Evolutionary conservation across 2,329 filamentous ascomycete genomes (phyloP), one percentile per base, ranked within the genome.

Genomic region (Peltaster fructicola): DNA sequence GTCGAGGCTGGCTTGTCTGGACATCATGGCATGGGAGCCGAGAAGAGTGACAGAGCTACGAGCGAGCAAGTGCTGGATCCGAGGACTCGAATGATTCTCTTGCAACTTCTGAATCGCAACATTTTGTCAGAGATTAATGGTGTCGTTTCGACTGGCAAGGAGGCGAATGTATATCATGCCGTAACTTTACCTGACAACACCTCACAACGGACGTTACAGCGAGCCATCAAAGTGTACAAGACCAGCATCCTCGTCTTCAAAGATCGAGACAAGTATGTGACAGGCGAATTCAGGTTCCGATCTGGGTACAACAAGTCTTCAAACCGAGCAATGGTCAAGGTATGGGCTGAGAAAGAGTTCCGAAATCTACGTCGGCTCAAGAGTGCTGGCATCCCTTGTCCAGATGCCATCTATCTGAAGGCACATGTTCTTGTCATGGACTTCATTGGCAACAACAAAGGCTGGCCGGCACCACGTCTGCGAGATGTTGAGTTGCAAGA

Each of bases 311-410:
- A 85, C 55, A 95, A 93, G 60, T 77, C 77, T 37, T 91, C 82
- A 54, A 92, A 82, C 56, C 70, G 84, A 23, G 82, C 85, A 38
- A 95, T 95, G 85, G 85, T 98, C 38, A 91, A 92, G 53, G 63
- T 93, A 13, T 98, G 88, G 88, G 90, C 90, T 0, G 85, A 98
- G 56, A 98, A 98, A 56, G 88, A 98, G 55, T 91, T 90, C 58
- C 70, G 88, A 20, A 98, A 98, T 53, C 54, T 98, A 43, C 73
- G 81, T 38, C 67, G 88, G 28, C 74, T 98, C 33, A 61, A 90
- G 50, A 59, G 69, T 5, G 76, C 84, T 6, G 80, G 78, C 6
- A 92, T 98, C 27, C 77, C 82, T 5, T 91, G 78, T 38, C 88
- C 88, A 0, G 80, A 92, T 46, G 84, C 88, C 3, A 61, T 95